Conservation (phyloP, 495 filamentous ascomycete genomes). For the Cetradonia linearis region DNA sequence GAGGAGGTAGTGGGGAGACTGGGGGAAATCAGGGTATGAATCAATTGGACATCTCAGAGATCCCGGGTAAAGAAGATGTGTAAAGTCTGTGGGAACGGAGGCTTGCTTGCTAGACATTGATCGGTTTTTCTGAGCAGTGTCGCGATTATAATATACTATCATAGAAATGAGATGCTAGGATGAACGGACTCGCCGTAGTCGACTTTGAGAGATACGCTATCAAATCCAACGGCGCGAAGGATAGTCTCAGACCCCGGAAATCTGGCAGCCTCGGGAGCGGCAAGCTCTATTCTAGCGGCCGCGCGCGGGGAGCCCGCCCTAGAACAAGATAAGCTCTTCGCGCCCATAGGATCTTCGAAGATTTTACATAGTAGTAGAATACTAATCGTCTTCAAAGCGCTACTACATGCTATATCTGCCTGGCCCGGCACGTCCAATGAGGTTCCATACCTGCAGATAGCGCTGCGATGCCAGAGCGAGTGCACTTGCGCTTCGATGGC, state of each 20-base stretch:
- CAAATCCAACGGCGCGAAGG: background rate
- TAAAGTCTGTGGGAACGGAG: background rate
- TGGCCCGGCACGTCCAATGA: too few species aligned
- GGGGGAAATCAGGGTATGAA: background rate
- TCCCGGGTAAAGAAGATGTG: background rate
- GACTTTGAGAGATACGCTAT: background rate
- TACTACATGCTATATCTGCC: too few species aligned
- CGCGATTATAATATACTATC: too few species aligned
- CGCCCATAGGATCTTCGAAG: background rate
- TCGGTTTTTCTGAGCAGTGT: too few species aligned
- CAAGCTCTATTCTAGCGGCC: background rate
- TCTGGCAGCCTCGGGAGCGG: background rate
- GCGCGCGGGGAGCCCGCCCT: background rate
- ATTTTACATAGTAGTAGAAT: background rate
- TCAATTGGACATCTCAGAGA: too few species aligned
- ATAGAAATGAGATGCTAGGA: too few species aligned
- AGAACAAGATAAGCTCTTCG: background rate
- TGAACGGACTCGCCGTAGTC: too few species aligned
- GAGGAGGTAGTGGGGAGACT: slow-evolving; percentile 1
- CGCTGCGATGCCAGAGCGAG: slow-evolving; percentile 41
- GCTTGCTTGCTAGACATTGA: background rate
- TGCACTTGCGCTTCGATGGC: slow-evolving; percentile 34
- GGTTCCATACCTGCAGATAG: background rate
- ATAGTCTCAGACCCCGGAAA: too few species aligned
- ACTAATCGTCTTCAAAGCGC: too few species aligned